Conservation (phyloP, 768 basidiomycete genomes). For the Goffeauzyma gilvescens region DNA sequence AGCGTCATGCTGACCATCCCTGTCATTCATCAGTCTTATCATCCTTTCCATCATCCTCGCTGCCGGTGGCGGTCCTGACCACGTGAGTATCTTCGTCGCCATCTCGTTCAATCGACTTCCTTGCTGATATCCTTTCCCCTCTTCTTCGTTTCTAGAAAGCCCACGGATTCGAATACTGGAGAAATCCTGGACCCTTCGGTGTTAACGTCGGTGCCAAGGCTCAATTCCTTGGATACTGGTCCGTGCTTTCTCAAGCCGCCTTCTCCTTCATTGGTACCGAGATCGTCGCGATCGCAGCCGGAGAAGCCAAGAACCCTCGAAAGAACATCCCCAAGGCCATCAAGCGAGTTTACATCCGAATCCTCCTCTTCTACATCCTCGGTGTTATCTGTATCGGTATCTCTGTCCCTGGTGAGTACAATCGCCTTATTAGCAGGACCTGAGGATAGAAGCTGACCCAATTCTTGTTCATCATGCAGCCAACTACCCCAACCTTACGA, state of each 20-base stretch:
- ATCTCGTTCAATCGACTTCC: too few relatives aligned
- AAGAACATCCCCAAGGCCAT: constrained; percentile 51
- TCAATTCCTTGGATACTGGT: constrained; percentile 52
- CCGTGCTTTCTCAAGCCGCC: constrained; percentile 63
- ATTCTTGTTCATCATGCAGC: too few relatives aligned
- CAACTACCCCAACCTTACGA: constrained; percentile 42
- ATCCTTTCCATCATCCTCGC: constrained; percentile 53
- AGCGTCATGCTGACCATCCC: too few relatives aligned
- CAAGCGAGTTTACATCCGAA: constrained; percentile 51
- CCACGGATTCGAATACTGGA: constrained; percentile 49
- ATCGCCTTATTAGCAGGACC: too few relatives aligned
- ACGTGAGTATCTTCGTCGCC: too few relatives aligned
- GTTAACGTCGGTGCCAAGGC: constrained; percentile 53
- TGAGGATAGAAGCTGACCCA: too few relatives aligned
- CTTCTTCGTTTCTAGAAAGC: too few relatives aligned
- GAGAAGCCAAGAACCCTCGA: constrained; percentile 58
- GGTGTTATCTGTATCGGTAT: constrained; percentile 55
- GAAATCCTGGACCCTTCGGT: constrained; percentile 68
- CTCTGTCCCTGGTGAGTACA: constrained; percentile 44
- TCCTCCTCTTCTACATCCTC: constrained; percentile 46
- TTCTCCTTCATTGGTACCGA: constrained; percentile 90
- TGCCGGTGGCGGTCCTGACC: constrained; percentile 69
- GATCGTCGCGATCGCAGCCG: constrained; percentile 47
- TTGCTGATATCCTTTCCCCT: too few relatives aligned
- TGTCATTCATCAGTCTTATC: constrained; percentile 34